Percentiles rank a stretch among this genome's conserved stretches.
These are phyloP conservation scores for Psilocybe azurescens DNA, from an alignment of 768 basidiomycete genomes.

Conservation along the genomic window DNA sequence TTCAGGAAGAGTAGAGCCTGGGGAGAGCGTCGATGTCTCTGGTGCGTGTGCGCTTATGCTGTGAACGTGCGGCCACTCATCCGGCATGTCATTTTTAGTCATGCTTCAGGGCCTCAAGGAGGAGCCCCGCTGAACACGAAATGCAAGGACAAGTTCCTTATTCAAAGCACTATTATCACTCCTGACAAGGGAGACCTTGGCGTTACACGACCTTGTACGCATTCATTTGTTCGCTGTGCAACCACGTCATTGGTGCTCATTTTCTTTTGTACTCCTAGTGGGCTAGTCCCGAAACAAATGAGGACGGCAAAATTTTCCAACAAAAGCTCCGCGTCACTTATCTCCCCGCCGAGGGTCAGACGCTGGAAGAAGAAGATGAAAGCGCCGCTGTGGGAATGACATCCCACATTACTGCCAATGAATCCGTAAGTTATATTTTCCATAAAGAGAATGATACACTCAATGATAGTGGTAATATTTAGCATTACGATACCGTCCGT, in stretches of 20 bases:
- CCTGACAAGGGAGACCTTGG: constrained; percentile 82
- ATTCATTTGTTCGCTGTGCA: constrained; percentile 2
- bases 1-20: constrained; percentile 93
- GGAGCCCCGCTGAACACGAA: constrained; percentile 86
- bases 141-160: constrained; percentile 99
- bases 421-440: constrained; percentile 32
- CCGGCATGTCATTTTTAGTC: constrained; percentile 51
- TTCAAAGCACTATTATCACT: constrained; percentile 93
- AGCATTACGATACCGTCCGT: constrained; percentile 56
- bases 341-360: constrained; percentile 84
- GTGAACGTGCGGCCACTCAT: background rate
- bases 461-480: background rate
- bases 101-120: constrained; percentile 97
- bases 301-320: constrained; percentile 80
- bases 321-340: constrained; percentile 95
- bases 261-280: constrained; percentile 50
- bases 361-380: constrained; percentile 81
- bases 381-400: constrained; percentile 18
- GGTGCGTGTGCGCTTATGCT: constrained; percentile 57
- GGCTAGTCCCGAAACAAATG: constrained; percentile 55
- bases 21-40: constrained; percentile 92
- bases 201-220: constrained; percentile 86
- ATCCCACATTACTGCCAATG: constrained; percentile 24
- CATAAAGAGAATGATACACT: constrained; percentile 9
- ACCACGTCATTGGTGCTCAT: constrained; percentile 17